Evolutionary conservation across 345 rosid genomes (phyloP), one percentile per base, ranked within the genome.

Genomic region (Trapa incisa): DNA sequence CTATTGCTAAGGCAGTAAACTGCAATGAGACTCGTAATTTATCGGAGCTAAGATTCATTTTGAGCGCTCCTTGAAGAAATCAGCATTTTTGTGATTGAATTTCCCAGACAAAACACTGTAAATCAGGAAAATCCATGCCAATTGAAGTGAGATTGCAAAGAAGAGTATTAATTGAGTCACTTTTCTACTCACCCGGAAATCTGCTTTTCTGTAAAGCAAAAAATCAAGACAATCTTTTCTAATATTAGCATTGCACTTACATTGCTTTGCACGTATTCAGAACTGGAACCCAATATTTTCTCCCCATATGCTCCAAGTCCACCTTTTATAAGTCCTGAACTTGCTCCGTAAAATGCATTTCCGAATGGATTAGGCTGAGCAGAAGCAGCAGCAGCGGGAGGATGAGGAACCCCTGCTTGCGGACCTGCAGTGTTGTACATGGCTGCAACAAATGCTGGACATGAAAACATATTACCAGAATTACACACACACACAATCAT

Each of bases 211-310:
- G 8, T 2, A 65, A 47, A 32, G 13, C n/a, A 15, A 37, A 47
- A 22, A 16, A 54, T n/a, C 60, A 54, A n/a, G 7, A 54, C 2
- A 11, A 54, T n/a, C 33, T n/a, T 54, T n/a, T 54, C 5, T 13
- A 58, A 1, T 58, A 58, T 35, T 16, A 13, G 17, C 62, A 65
- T 61, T 72, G 71, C 13, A 73, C 98, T 89, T 79, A 94, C 99
- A 79, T 94, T 94, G 79, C 99, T 91, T 82, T 93, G 98, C 73
- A 94, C 97, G 66, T 91, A 94, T 75, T 94, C 99, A 53, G 97
- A 89, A 73, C 97, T 91, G 6, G 97, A 87, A 16, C 99, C 97
- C 15, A 94, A 76, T 65, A 91, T 82, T 74, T 83, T 91, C 80
- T 83, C 99, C 33, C 97, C 96, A 68, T 91, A 94, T 42, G 96